Conservation (phyloP, 2,329 filamentous ascomycete genomes). For the Alternaria brassicae region DNA sequence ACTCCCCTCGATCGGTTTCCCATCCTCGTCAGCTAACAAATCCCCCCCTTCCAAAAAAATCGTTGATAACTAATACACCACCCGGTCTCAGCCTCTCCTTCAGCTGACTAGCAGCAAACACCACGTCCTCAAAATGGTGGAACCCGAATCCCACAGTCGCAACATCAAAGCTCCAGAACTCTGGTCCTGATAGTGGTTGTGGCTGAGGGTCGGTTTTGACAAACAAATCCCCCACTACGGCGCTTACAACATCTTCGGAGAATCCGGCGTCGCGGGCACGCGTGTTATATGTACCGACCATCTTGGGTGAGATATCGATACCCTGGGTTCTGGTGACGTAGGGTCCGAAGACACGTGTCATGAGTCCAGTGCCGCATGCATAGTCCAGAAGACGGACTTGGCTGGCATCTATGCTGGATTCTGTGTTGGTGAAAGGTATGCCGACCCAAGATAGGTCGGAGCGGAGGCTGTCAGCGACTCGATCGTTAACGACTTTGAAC, state of each 20-base stretch:
- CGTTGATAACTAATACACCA: constrained; percentile 71
- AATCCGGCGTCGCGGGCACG: constrained; percentile 52
- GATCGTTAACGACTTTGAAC: constrained; percentile 61
- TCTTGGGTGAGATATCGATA: constrained; percentile 73
- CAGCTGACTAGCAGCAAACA: constrained; percentile 65
- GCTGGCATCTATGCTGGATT: constrained; percentile 37
- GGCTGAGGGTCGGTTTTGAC: constrained; percentile 34
- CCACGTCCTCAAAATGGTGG: constrained; percentile 65
- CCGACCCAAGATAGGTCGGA: constrained; percentile 67
- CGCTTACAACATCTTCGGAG: constrained; percentile 26
- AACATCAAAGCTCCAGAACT: constrained; percentile 53
- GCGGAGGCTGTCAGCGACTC: constrained; percentile 64
- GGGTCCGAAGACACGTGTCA: constrained; percentile 63
- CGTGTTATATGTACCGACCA: constrained; percentile 72
- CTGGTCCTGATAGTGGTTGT: constrained; percentile 26
- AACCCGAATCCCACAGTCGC: constrained; percentile 54
- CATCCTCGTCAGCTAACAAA: constrained; percentile 36
- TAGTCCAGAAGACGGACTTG: constrained; percentile 48
- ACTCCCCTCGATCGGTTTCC: constrained; percentile 29
- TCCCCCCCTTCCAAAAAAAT: constrained; percentile 67
- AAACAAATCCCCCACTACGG: constrained; percentile 48
- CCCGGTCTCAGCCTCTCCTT: constrained; percentile 68
- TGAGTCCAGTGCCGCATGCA: constrained; percentile 5
- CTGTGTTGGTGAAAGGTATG: constrained; percentile 59
- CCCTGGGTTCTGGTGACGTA: constrained; percentile 70